Evolutionary conservation across 2,329 filamentous ascomycete genomes (phyloP), one percentile per base, ranked within the genome.

Genomic region (Cucurbitaria berberidis): DNA sequence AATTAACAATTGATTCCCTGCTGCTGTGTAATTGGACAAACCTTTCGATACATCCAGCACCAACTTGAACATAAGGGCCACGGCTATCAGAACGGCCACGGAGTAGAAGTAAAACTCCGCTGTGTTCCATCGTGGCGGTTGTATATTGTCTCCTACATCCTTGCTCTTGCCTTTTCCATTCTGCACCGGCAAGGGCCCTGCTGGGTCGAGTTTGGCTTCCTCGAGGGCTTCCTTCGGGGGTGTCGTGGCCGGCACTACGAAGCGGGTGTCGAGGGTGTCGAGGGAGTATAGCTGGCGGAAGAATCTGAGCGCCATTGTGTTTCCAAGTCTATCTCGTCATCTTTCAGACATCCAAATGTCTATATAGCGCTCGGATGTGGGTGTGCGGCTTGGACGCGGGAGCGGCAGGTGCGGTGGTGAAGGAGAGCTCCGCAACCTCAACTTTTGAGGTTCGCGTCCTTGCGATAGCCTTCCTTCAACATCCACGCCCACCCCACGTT

Each of bases 11-110:
- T 3, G 13, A 3, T 11, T n/a, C 11, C 13, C 10, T 21, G 11
- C 13, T 39, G 18, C 3, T 24, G 8, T 22, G 39, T 11, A 15
- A 16, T 3, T 18, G 9, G 7, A 58, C 64, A 22, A 82, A 93
- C 93, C 84, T 77, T 87, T 84, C 21, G 95, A 99, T 40, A 96
- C 91, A 76, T 90, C 85, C 63, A 92, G 90, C 9, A 89, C 88
- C n/a, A 88, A 82, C 80, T 91, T 96, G 77, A 96, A 91, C 93
- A 99, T 99, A 67, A 87, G 83, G 8, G 91, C 91, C 22, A 98
- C 81, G 49, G 81, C 81, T 5, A 84, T 70, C 26, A 82, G 57
- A 64, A 97, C 84, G 61, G 90, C 76, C 18, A 89, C 42, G 63
- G 87, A 89, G 78, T 99, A 98, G 48, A 92, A 64, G 72, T 86